Base-by-base conservation (phyloP, 1,139 yeast species). In the Lipomyces yarrowii region DNA sequence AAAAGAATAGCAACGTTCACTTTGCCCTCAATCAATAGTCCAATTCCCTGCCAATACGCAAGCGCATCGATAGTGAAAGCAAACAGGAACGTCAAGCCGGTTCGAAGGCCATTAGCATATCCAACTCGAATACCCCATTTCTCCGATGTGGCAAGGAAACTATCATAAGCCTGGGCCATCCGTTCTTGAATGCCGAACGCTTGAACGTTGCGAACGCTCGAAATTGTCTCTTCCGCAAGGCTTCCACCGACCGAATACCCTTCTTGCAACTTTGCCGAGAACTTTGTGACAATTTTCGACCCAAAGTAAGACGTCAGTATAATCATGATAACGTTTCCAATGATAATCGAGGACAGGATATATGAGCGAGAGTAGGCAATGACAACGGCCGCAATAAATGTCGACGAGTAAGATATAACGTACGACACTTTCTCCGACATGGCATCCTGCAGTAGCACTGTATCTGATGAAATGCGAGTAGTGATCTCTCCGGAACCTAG, bases 181-280 rank as follows among this genome's bases (percentile, higher is more conserved):
- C 80, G 75, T n/a, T 75, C 73, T 70, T 80, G 83, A 21, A 79
- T 74, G 21, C 82, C 82, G 67, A 80, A 80, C 1, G 83, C 82
- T 15, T 78, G 77, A 2, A 81, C 79, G 65, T 77, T 79, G 59
- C 83, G 77, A 33, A 80, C 75, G 7, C 82, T 77, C 18, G 80
- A 73, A 33, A 81, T 67, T 6, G 79, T 76, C 65, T 81, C 83
- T 67, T 81, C 83, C 15, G 83, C 83, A 8, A 79, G 70, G 39
- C 79, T 71, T 15, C 79, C 73, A 37, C 81, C 82, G 39, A 69
- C 69, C 26, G 80, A 76, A 60, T 77, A 78, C 7, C 74, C 74
- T 4, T 72, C 71, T 35, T 74, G 72, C 23, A 74, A 69, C 37
- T 56, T 63, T 57, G 71, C 70, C 35, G 76, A 73, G 70, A 70